Conservation (phyloP, 495 filamentous ascomycete species). For the Aspergillus nidulans region DNA sequence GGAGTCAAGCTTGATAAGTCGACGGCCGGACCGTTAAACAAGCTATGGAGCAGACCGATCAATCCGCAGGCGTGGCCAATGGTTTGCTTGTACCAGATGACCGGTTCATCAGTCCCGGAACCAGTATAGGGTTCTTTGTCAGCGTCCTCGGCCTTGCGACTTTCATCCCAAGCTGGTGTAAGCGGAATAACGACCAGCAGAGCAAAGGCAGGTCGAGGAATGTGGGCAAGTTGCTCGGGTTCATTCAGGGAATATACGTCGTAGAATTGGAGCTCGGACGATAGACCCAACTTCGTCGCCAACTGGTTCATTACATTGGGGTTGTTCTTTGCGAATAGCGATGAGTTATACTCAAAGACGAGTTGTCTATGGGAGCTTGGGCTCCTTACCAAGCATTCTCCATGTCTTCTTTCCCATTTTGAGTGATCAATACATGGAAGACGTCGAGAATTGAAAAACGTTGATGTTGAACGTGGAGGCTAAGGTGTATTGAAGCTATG, state of each 20-base stretch:
- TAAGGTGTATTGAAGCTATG: too few relatives aligned
- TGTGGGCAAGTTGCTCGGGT: not conserved
- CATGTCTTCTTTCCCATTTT: too few relatives aligned
- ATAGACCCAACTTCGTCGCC: conserved; percentile 30
- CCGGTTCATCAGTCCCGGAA: conserved; percentile 47
- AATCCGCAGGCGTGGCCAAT: conserved; percentile 63
- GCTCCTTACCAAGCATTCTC: too few relatives aligned
- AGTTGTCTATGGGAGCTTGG: too few relatives aligned
- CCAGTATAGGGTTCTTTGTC: too few relatives aligned
- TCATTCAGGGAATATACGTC: not conserved
- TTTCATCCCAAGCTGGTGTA: conserved; percentile 32
- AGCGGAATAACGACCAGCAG: conserved; percentile 55
- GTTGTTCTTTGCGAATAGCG: conserved; percentile 59
- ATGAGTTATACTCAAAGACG: too few relatives aligned
- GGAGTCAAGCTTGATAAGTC: too few relatives aligned
- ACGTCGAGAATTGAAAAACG: too few relatives aligned
- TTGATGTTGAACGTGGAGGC: too few relatives aligned
- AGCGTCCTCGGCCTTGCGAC: too few relatives aligned
- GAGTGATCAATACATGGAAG: too few relatives aligned
- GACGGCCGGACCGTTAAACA: too few relatives aligned
- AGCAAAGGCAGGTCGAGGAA: conserved; percentile 21
- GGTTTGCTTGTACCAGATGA: conserved; percentile 63
- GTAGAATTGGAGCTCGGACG: not conserved
- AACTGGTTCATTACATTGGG: conserved; percentile 54
- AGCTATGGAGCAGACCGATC: conserved; percentile 57